Evolutionary conservation across 805 yeast genomes (phyloP).

Genomic region (Saccharomycopsis amapae): DNA sequence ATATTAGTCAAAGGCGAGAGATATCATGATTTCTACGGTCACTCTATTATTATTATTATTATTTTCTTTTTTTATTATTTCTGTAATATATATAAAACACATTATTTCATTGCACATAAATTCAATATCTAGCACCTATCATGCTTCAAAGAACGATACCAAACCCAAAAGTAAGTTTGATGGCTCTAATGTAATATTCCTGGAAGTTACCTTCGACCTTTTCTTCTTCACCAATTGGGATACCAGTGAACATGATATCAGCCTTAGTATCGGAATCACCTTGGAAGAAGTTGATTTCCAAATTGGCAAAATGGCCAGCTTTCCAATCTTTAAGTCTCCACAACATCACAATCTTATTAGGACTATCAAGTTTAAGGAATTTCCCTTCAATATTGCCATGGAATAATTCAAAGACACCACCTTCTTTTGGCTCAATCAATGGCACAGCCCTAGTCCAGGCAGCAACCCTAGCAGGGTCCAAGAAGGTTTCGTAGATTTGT

Average conservation of each 20-base stretch:
- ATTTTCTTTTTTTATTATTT: too few relatives aligned
- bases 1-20: too few relatives aligned
- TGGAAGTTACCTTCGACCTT: conserved; percentile 78
- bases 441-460: conserved; percentile 85
- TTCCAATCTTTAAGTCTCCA: conserved; percentile 95
- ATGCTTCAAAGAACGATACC: conserved; percentile 71
- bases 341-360: conserved; percentile 54
- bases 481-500: conserved; percentile 69
- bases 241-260: conserved; percentile 73
- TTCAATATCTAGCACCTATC: too few relatives aligned
- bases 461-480: conserved; percentile 71
- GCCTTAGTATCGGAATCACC: conserved; percentile 81
- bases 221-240: conserved; percentile 95
- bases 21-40: too few relatives aligned
- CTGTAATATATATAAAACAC: not conserved
- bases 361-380: conserved; percentile 50
- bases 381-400: conserved; percentile 83
- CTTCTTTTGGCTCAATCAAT: conserved; percentile 49
- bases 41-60: not conserved
- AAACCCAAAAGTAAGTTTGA: conserved; percentile 88
- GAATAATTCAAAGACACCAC: conserved; percentile 62
- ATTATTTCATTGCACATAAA: too few relatives aligned
- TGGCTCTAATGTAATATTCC: conserved; percentile 81
- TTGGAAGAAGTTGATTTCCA: conserved; percentile 61
- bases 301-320: conserved; percentile 66